Evolutionary conservation across 2,329 filamentous ascomycete species (phyloP), one percentile per base, ranked within the genome.

Genomic region (Chrysoporthe cubensis): DNA sequence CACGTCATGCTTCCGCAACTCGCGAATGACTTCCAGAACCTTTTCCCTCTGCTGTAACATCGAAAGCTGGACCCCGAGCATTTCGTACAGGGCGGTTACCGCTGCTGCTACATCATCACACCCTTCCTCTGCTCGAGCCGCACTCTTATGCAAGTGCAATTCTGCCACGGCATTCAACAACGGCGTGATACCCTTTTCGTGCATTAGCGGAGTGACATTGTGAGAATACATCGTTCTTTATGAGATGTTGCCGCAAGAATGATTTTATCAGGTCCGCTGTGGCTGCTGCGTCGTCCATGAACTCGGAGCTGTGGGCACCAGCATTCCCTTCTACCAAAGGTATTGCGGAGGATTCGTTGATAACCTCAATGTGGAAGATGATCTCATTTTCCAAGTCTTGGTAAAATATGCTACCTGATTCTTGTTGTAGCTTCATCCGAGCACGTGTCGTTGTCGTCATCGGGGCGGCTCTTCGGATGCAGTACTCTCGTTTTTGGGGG

Each of bases 1-100:
- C 16, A 34, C 18, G 59, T 60, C 58, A 60, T 62, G 4, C 13
- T 62, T 34, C 16, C 2, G 21, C 42, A 48, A 13, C 21, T 48
- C 13, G 16, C 16, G 18, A 37, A 52, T 26, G 13, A n/a, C 57
- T 26, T 9, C 5, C 42, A 62, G 4, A 14, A 52, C 60, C 37
- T 18, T 64, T 18, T 62, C 61, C 34, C 67, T 61, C 56, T 66
- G 56, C 48, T 69, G 60, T 48, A 66, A 21, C 56, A 57, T n/a
- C 14, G 56, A 61, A 1, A 67, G 42, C 16, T 66, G 34, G 46
- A 46, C 57, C 21, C 64, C 60, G 9, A 67, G 65, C 7, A 42
- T 64, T 54, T 58, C 64, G 42, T 64, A 52, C 1, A 67, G 48
- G 9, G 44, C 50, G 13, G 21, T 14, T 0, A 66, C 18, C 3